Conservation (phyloP, 345 rosid species). For the Hibiscus mutabilis region DNA sequence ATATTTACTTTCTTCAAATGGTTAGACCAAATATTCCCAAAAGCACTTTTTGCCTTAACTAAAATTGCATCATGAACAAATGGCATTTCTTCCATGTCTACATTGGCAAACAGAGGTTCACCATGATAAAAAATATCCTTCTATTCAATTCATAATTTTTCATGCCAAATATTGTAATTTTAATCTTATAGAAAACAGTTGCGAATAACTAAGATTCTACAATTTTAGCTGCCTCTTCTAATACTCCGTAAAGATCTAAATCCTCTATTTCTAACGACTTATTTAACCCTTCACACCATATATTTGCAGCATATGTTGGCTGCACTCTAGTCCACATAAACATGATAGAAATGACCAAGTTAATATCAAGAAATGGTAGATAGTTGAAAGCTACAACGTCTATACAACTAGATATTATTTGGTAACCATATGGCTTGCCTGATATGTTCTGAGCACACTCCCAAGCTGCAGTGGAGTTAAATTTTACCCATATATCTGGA, state of each 20-base stretch:
- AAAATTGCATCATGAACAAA: no score
- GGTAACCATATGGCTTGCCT: slow-evolving; percentile 97
- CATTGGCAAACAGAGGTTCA: no score
- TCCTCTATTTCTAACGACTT: slow-evolving; percentile 88
- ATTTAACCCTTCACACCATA: slow-evolving; percentile 98
- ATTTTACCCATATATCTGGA: slow-evolving; percentile 63
- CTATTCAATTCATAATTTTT: no score
- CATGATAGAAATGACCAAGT: slow-evolving; percentile 99
- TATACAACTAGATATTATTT: slow-evolving; percentile 98
- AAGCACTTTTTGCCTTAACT: no score
- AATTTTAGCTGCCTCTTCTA: slow-evolving; percentile 33
- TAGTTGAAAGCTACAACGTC: slow-evolving; percentile 82
- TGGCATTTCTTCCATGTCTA: no score
- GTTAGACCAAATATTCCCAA: no score
- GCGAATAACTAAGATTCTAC: no score
- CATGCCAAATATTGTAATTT: no score
- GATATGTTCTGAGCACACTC: slow-evolving; percentile 85
- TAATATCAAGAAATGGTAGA: slow-evolving; percentile 98
- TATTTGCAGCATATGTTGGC: slow-evolving; percentile 93
- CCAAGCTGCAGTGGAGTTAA: slow-evolving; percentile 90
- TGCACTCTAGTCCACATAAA: slow-evolving; percentile 88
- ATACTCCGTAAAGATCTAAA: slow-evolving; percentile 64
- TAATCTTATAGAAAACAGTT: no score
- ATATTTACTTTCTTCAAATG: no score
- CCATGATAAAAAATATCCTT: no score